Evolutionary conservation across 2,329 filamentous ascomycete species (phyloP), one percentile per base, ranked within the genome.

Genomic region (Aspergillus floridensis): DNA sequence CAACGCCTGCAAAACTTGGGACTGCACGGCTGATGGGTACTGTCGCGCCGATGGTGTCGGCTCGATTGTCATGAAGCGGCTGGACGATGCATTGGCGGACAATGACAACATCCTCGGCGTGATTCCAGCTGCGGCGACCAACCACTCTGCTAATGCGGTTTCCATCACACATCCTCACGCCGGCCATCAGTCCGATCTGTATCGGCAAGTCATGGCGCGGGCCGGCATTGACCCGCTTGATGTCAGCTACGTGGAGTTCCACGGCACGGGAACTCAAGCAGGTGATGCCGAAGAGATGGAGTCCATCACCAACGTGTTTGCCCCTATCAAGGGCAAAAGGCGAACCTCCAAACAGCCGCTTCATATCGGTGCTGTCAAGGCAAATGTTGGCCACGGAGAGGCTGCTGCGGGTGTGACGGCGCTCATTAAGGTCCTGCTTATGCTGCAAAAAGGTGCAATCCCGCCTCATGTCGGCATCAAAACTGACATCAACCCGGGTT

Each of bases 401-500:
- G 69, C 72, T 29, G 26, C 26, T 29, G 26, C 26, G 2, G 26
- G 26, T 29, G 26, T 29, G 7, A 29, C 26, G 26, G 26, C 26
- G 26, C 26, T 29, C 8, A 29, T 29, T 5, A 29, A 29, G 26
- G 26, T 29, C 7, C 26, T 29, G 26, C 26, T 29, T 8, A 29
- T 29, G 26, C 26, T 29, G 26, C 26, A 29, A 29, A 29, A 29
- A 29, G 26, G 26, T 29, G 26, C 26, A 29, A 89, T 90, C 31
- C 86, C 87, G 0, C 86, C 84, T 0, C 88, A 91, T 61, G 79
- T 84, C 7, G 88, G 88, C 7, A 89, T 91, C 75, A 89, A 89
- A 57, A 74, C 64, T n/a, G 53, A 62, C 10, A 66, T 76, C 11
- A 76, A 76, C 60, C 70, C 67, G 14, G 66, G 58, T 2, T 71